These are phyloP conservation scores for Glaciozyma martinii DNA, from an alignment of 768 basidiomycete species.

Conservation along the genomic window DNA sequence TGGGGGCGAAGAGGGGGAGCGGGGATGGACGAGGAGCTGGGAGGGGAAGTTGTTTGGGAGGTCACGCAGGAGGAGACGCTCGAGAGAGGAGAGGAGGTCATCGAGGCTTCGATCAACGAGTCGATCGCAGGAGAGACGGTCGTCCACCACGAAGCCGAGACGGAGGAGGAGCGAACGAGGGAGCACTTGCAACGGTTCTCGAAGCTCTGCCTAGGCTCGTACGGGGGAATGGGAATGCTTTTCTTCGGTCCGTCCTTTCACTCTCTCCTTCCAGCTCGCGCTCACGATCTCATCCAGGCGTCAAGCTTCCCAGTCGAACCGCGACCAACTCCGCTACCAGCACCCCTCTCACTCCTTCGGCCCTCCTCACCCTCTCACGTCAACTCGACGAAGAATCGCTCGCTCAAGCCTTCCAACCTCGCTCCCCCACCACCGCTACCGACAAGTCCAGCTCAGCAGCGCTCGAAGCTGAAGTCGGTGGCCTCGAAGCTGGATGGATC, in stretches of 20 bases:
- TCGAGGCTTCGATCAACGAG: background rate
- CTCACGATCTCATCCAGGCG: background rate
- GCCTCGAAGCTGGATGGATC: background rate
- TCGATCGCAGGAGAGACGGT: background rate
- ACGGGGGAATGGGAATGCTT: background rate
- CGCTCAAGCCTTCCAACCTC: background rate
- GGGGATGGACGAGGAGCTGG: background rate
- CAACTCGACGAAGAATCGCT: background rate
- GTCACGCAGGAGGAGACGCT: conserved; percentile 2
- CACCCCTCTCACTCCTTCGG: background rate
- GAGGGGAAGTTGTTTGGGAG: background rate
- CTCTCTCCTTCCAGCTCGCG: background rate
- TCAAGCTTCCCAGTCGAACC: background rate
- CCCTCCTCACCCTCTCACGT: background rate
- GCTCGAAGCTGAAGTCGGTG: background rate
- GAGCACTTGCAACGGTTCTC: background rate
- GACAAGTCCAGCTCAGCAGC: background rate
- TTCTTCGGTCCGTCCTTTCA: background rate
- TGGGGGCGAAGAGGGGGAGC: background rate
- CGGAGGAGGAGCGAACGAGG: background rate
- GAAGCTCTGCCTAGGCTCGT: background rate
- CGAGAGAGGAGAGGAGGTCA: background rate
- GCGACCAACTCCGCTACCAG: background rate
- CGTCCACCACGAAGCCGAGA: background rate
- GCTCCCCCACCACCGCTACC: background rate